A percentile compares a stretch with the other conserved stretches of the same genome.
These are phyloP conservation scores for Amaranthus hypochondriacus DNA, from an alignment of 148 eudicot species.

Conservation along the genomic window DNA sequence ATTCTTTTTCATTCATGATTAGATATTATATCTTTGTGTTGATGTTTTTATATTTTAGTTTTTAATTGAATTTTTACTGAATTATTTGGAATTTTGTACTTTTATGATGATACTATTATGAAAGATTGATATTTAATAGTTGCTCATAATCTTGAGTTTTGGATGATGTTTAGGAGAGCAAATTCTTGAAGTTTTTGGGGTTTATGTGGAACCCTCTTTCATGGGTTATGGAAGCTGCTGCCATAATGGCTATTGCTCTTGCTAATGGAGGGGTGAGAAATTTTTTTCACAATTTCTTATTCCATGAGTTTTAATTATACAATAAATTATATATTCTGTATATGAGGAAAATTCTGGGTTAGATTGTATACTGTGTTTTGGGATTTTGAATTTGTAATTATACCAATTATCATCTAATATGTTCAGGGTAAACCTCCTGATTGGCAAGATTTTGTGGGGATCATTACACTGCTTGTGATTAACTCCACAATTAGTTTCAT, in stretches of 20 bases:
- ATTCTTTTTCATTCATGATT: background rate
- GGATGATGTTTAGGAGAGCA: slow-evolving; percentile 79
- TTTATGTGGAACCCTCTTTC: slow-evolving; percentile 99
- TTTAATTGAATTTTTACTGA: slow-evolving; percentile 8
- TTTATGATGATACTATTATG: background rate
- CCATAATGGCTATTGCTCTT: slow-evolving; percentile 99
- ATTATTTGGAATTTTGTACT: background rate
- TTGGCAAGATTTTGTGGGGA: slow-evolving; percentile 99
- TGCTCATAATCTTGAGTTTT: slow-evolving; percentile 8
- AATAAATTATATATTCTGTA: background rate
- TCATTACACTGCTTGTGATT: slow-evolving; percentile 81
- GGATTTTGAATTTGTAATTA: background rate
- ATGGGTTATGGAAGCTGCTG: slow-evolving; percentile 99
- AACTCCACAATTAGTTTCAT: slow-evolving; percentile 97
- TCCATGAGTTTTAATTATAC: background rate
- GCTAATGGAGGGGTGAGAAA: slow-evolving; percentile 97
- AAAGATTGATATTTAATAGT: background rate
- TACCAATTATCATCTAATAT: slow-evolving; percentile 8
- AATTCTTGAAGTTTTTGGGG: slow-evolving; percentile 91
- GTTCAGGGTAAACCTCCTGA: slow-evolving; percentile 91
- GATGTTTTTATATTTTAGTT: background rate
- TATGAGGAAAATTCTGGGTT: background rate
- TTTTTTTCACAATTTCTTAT: background rate
- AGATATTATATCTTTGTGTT: background rate
- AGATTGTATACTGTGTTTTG: background rate